Conservation (phyloP, 768 basidiomycete genomes). For the Pholiota conissans region DNA sequence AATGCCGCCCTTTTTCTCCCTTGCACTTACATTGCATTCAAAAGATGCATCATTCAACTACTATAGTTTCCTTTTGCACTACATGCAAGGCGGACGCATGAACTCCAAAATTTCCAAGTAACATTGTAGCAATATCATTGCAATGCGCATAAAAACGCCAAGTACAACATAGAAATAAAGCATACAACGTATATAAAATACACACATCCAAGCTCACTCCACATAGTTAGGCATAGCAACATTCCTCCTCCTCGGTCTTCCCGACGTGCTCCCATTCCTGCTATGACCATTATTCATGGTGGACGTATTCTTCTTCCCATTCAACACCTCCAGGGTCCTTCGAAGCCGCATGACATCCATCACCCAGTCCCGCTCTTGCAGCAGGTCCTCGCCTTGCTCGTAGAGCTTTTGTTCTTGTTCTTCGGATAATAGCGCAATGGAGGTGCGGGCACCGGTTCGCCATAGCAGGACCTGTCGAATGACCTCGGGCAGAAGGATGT, state of each 20-base stretch:
- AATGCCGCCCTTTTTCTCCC: not conserved
- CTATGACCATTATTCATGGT: not conserved
- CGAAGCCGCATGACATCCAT: slow-evolving; percentile 55
- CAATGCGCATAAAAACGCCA: too few relatives aligned
- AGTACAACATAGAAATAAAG: not conserved
- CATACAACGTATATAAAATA: not conserved
- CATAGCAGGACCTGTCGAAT: slow-evolving; percentile 74
- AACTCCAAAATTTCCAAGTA: too few relatives aligned
- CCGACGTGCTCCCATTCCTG: slow-evolving; percentile 17
- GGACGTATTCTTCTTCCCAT: not conserved
- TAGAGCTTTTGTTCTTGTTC: slow-evolving; percentile 60
- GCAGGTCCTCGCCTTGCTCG: slow-evolving; percentile 43
- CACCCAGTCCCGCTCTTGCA: slow-evolving; percentile 68
- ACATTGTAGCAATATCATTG: too few relatives aligned
- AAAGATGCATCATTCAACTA: too few relatives aligned
- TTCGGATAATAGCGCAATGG: slow-evolving; percentile 44
- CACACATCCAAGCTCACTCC: slow-evolving; percentile 17
- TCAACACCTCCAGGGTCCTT: slow-evolving; percentile 24
- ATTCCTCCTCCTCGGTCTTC: slow-evolving; percentile 28
- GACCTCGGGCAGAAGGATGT: slow-evolving; percentile 71
- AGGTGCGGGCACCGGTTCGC: slow-evolving; percentile 60
- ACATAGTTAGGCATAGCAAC: slow-evolving; percentile 24
- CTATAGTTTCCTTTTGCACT: too few relatives aligned
- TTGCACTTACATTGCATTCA: too few relatives aligned
- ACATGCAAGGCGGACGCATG: too few relatives aligned